A percentile compares a stretch with the other conserved stretches of the same genome.
Evolutionary conservation across 768 basidiomycete genomes (phyloP).

Genomic region (Kwoniella mangroviensis): DNA sequence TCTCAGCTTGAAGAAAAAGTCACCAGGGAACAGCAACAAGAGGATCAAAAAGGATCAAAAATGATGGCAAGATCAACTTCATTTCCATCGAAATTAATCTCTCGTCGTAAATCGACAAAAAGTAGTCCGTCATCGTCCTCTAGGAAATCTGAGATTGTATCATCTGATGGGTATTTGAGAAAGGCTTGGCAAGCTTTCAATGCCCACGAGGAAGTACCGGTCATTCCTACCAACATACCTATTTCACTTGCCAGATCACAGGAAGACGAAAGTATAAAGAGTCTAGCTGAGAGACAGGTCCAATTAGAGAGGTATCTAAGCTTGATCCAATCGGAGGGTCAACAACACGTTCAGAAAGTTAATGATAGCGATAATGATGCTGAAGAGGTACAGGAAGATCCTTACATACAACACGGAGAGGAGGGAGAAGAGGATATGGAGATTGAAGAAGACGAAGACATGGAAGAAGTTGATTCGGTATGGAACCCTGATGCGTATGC

Average conservation of each 20-base stretch:
- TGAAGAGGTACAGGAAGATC: slow-evolving; percentile 6
- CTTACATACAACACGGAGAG: neutral
- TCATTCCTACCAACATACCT: slow-evolving; percentile 9
- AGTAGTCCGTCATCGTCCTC: neutral
- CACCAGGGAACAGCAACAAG: neutral
- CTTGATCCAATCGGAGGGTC: slow-evolving; percentile 9
- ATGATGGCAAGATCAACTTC: slow-evolving; percentile 25
- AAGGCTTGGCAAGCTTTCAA: slow-evolving; percentile 19
- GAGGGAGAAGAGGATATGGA: slow-evolving; percentile 8
- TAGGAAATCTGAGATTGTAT: slow-evolving; percentile 24
- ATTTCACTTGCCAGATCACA: neutral
- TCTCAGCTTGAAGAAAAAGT: slow-evolving; percentile 3
- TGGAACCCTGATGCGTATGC: slow-evolving; percentile 26
- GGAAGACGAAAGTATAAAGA: slow-evolving; percentile 6
- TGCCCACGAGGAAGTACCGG: slow-evolving; percentile 14
- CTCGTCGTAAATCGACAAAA: slow-evolving; percentile 18
- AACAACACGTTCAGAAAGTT: neutral
- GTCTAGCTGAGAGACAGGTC: slow-evolving; percentile 13
- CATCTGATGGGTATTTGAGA: slow-evolving; percentile 20
- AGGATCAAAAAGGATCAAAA: neutral
- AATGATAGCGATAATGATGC: too few relatives aligned
- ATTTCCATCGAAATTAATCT: slow-evolving; percentile 29
- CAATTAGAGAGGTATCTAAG: slow-evolving; percentile 16
- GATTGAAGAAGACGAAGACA: slow-evolving; percentile 7
- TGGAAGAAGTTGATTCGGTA: slow-evolving; percentile 10